Base-by-base conservation (phyloP, 768 basidiomycete species). In the Kwoniella botswanensis region DNA sequence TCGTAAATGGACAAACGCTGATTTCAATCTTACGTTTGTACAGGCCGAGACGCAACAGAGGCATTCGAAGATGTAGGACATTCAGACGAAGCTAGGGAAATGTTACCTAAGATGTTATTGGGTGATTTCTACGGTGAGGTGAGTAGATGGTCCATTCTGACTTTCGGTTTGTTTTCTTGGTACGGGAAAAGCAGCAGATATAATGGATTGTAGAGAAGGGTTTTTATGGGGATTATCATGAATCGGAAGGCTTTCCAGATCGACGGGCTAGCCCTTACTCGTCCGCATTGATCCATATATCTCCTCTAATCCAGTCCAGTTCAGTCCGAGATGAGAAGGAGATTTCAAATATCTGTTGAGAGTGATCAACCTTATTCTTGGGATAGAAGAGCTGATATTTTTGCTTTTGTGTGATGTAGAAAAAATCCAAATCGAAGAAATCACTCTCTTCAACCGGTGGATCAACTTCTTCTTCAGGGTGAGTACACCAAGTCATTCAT, bases 51-150 rank as follows among this genome's bases (percentile, higher is more conserved):
- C 83, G 95, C 96, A 24, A 95, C 96, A 43, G 97, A 98, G 80
- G 94, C 97, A 6, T 99, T 99, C 80, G 96, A 98, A 86, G 97
- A 99, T 83, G 96, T 99, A 41, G 97, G 97, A 41, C 97, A 98
- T 88, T 98, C 95, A 0, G 96, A 98, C 77, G 97, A 99, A 85
- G 97, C 97, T 26, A 90, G 97, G 63, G 91, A 87, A 13, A 88
- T 95, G 69, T 87, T 98, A 63, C 88, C 88, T 18, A 90, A 84
- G 74, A 89, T 97, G 88, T 85, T 89, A 53, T 86, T 97, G 63
- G 95, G 95, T 64, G 88, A 92, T 0, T 93, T 95, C 75, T 91
- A 92, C 81, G 86, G 90, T 76, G 86, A 85, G 76, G 87, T 85
- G 60, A 67, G 84, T 80, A 15, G 18, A 57, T 56, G 35, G 35